Percentiles rank a stretch among this genome's conserved stretches.
phyloP scores from a whole-genome alignment of 108 stramenopile species.

The Mediolabrus comicus region DNA sequence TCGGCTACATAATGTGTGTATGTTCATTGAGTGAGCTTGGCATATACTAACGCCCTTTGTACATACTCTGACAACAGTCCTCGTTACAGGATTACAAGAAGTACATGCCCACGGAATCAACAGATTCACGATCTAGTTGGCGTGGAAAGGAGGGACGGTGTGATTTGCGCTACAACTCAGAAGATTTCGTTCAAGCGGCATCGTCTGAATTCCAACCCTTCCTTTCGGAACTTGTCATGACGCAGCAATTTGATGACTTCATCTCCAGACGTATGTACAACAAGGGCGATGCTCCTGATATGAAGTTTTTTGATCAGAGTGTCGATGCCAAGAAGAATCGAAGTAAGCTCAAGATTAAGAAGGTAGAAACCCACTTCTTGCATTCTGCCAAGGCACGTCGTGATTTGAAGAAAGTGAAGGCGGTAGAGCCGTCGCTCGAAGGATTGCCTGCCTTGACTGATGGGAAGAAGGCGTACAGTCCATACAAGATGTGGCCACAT shows the following conservation, averaged over 20 bases:
- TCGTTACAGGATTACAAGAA: constrained; percentile 75
- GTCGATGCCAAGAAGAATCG: constrained; percentile 87
- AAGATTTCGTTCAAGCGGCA: constrained; percentile 56
- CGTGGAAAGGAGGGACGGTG: constrained; percentile 36
- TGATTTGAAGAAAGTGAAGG: constrained; percentile 58
- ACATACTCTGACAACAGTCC: too few species aligned
- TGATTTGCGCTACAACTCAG: constrained; percentile 47
- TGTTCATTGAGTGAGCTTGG: too few species aligned
- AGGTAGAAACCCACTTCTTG: constrained; percentile 78
- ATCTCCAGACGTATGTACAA: constrained; percentile 79
- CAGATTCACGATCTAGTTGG: constrained; percentile 21
- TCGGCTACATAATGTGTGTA: too few species aligned
- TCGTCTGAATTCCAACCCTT: constrained; percentile 57
- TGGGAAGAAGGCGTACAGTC: constrained; percentile 32
- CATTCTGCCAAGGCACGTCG: constrained; percentile 75
- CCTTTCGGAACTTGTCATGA: constrained; percentile 55
- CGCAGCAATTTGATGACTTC: constrained; percentile 88
- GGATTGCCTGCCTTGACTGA: constrained; percentile 16
- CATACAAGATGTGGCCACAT: constrained; percentile 72
- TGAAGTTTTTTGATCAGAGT: constrained; percentile 88
- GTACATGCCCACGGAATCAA: constrained; percentile 38
- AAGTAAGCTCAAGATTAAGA: constrained; percentile 65
- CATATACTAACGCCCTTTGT: too few species aligned
- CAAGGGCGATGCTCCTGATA: constrained; percentile 64
- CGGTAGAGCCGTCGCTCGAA: constrained; percentile 56